Evolutionary conservation across 345 rosid species (phyloP).

Genomic region (Linum lewisii): DNA sequence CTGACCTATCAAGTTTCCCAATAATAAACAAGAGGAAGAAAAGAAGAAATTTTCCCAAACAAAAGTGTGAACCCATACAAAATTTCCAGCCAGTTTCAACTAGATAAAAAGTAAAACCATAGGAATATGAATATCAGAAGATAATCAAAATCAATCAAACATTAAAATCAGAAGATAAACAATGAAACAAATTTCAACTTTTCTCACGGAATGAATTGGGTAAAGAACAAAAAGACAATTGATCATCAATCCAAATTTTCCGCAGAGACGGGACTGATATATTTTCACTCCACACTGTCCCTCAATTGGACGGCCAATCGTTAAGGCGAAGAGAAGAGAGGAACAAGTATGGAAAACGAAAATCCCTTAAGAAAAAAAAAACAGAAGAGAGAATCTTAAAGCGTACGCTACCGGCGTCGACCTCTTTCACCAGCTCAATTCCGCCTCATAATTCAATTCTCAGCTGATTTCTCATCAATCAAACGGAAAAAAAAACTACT

Average conservation of each 20-base stretch:
- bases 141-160: no score
- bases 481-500: neutral
- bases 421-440: constrained; percentile 5
- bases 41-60: neutral
- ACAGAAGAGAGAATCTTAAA: neutral
- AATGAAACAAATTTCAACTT: neutral
- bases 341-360: neutral
- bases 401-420: neutral
- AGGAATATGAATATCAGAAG: neutral
- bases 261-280: neutral
- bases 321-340: neutral
- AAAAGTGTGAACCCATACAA: neutral
- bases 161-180: neutral
- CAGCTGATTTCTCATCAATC: neutral
- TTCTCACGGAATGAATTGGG: neutral
- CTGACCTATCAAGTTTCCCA: no score
- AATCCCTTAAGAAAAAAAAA: neutral
- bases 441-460: neutral
- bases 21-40: no score
- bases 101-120: neutral
- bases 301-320: neutral
- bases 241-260: neutral
- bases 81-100: neutral
- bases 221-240: neutral
- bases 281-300: neutral